Percentiles rank a stretch among this genome's conserved stretches.
Evolutionary conservation across 2,329 filamentous ascomycete species (phyloP).

Genomic region (Pseudogymnoascus sp.): DNA sequence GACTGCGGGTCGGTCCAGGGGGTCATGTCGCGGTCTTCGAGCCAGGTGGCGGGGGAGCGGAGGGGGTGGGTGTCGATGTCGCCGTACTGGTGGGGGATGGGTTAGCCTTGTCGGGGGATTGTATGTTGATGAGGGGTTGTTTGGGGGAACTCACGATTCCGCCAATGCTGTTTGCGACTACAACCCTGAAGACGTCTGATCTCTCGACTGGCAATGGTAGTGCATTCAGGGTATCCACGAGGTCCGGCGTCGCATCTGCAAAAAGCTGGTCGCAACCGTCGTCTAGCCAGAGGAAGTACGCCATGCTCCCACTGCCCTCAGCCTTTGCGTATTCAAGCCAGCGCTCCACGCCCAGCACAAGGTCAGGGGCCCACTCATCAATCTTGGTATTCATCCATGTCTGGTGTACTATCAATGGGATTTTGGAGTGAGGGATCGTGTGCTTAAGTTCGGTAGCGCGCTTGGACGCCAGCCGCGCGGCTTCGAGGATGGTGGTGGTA

Average conservation of each 20-base stretch:
- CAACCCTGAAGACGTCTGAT: conserved; percentile 28
- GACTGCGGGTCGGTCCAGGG: conserved; percentile 27
- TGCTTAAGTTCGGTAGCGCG: conserved; percentile 3
- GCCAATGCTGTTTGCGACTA: conserved; percentile 27
- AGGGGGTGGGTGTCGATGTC: conserved; percentile 30
- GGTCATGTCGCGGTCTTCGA: conserved; percentile 21
- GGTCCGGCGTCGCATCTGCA: conserved; percentile 22
- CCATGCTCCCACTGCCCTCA: conserved; percentile 19
- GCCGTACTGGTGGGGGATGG: conserved; percentile 22
- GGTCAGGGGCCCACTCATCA: conserved; percentile 24
- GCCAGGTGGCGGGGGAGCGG: conserved; percentile 24
- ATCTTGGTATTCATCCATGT: conserved; percentile 27
- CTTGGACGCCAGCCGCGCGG: conserved; percentile 23
- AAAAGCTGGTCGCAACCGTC: conserved; percentile 26
- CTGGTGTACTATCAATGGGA: conserved; percentile 30
- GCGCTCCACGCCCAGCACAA: conserved; percentile 24
- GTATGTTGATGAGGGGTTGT: background rate
- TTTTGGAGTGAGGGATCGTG: conserved; percentile 22
- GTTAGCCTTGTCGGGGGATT: background rate
- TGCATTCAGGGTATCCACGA: conserved; percentile 19
- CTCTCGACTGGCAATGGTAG: conserved; percentile 26
- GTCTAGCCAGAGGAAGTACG: conserved; percentile 31
- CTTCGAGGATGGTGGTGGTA: conserved; percentile 23
- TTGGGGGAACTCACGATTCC: conserved; percentile 7
- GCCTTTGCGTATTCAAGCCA: conserved; percentile 24